phyloP scores from a whole-genome alignment of 2,329 filamentous ascomycete genomes.

The Paraphoma chrysanthemicola region DNA sequence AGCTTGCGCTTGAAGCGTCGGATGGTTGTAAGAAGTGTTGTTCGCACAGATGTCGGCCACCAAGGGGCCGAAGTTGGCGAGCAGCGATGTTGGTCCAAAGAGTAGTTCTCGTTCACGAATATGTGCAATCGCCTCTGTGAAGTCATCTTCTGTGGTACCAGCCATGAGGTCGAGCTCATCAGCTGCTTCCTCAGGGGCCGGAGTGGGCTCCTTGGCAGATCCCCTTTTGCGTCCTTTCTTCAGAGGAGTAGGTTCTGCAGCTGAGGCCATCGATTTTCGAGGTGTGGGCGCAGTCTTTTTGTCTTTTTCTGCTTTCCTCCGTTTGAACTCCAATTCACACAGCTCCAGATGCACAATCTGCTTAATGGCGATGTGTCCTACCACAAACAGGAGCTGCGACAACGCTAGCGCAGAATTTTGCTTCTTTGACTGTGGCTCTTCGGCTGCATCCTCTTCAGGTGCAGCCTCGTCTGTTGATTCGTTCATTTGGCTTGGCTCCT shows the following conservation, averaged over 20 bases:
- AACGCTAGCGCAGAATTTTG: conserved; percentile 77
- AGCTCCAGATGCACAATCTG: conserved; percentile 98
- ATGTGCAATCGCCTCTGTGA: conserved; percentile 84
- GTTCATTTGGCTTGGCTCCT: conserved; percentile 30
- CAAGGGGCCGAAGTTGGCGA: conserved; percentile 89
- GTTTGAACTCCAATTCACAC: conserved; percentile 98
- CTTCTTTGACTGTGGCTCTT: conserved; percentile 49
- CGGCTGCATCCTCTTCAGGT: conserved; percentile 25
- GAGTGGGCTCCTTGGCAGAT: conserved; percentile 51
- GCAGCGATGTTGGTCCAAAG: conserved; percentile 80
- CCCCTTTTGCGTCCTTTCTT: conserved; percentile 53
- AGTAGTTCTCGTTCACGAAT: conserved; percentile 85
- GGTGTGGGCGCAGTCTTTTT: conserved; percentile 59
- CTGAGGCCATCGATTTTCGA: conserved; percentile 39
- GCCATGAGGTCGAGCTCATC: conserved; percentile 97
- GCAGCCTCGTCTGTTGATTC: conserved; percentile 20
- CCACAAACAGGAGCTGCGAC: conserved; percentile 91
- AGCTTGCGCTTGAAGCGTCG: conserved; percentile 88
- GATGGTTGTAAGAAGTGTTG: conserved; percentile 89
- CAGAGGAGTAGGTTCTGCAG: conserved; percentile 36
- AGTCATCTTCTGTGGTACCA: conserved; percentile 93
- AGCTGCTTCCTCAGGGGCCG: conserved; percentile 63
- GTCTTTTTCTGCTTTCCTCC: conserved; percentile 88
- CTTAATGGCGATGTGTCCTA: conserved; percentile 96
- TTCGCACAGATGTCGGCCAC: conserved; percentile 90